Evolutionary conservation across 1,139 yeast species (phyloP), one percentile per base, ranked within the genome.

Genomic region (Candida labiduridarum): DNA sequence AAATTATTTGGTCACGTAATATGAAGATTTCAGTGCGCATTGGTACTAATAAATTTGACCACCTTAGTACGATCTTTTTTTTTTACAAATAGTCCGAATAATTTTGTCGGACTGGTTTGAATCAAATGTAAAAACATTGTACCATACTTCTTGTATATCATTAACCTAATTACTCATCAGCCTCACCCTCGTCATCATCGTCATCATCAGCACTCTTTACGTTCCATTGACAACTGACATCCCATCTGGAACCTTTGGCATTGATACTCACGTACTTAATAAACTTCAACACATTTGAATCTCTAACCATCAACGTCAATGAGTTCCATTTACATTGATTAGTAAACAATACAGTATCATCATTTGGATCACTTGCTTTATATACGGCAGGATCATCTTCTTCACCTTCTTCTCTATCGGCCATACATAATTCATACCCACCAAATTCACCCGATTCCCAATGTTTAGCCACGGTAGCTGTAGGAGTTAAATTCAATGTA

Each of bases 201-300:
- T 44, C 46, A 22, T 44, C 67, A 2, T 56, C 70, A 1, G 46
- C 60, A 33, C 60, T 61, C 52, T 76, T 79, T 16, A 89, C 86
- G 57, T 83, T 84, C 95, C 96, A 92, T 61, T 87, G 89, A 52
- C 88, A 84, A 38, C 80, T 76, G 39, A 94, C 72, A 63, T 95
- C 99, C 97, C 97, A 95, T 63, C 99, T 78, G 35, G 96, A 85
- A 1, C 97, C 97, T 55, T 84, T 84, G 7, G 98, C 97, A 58
- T 83, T 83, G 65, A 83, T 83, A 64, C 97, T 89, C 8, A 94
- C 95, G 62, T 94, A 95, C 66, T 95, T 95, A 56, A 94, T 85
- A 67, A 95, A 95, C 65, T 94, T 88, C 66, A 95, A 74, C 27
- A 94, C 92, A 45, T 85, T 82, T 5, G 88, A 84, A 62, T 94